These are phyloP conservation scores for Oleoguttula mirabilis DNA, from an alignment of 495 filamentous ascomycete genomes.

Conservation along the genomic window DNA sequence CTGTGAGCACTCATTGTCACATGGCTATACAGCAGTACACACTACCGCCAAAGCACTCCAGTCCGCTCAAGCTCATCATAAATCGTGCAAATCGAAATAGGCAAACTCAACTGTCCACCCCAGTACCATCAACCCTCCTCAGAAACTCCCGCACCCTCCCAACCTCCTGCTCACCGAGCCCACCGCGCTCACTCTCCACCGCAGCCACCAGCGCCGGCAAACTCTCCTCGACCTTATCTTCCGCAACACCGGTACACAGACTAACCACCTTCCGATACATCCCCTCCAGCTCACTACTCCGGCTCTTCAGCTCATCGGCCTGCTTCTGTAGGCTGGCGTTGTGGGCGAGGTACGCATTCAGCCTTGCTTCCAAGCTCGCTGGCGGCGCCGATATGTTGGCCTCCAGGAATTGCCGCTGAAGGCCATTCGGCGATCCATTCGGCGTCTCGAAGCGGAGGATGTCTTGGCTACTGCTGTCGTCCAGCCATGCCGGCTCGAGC, in stretches of 20 bases:
- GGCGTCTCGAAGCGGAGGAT: slow-evolving; percentile 5
- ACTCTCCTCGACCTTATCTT: slow-evolving; percentile 51
- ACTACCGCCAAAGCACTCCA: too few species aligned
- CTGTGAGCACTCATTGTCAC: too few species aligned
- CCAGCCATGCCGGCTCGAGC: slow-evolving; percentile 26
- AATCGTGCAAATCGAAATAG: neutral
- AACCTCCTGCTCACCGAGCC: slow-evolving; percentile 44
- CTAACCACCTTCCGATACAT: slow-evolving; percentile 59
- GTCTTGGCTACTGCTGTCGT: slow-evolving; percentile 43
- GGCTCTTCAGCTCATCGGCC: slow-evolving; percentile 42
- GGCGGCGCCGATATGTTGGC: slow-evolving; percentile 22
- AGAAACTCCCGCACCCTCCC: slow-evolving; percentile 60
- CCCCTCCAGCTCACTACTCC: slow-evolving; percentile 53
- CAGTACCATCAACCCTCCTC: slow-evolving; percentile 48
- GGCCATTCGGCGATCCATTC: neutral
- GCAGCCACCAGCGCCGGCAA: slow-evolving; percentile 51
- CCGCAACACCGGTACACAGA: slow-evolving; percentile 54
- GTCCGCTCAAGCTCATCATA: too few species aligned
- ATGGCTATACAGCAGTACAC: too few species aligned
- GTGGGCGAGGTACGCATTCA: slow-evolving; percentile 39
- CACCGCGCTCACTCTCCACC: slow-evolving; percentile 60
- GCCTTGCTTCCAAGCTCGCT: slow-evolving; percentile 26
- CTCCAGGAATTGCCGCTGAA: neutral
- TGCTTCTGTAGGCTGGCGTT: slow-evolving; percentile 34
- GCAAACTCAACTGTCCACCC: slow-evolving; percentile 9